Percentiles rank a stretch among this genome's conserved stretches.
These are phyloP conservation scores for Calonectria fujianensis DNA, from an alignment of 2,329 filamentous ascomycete species.

Conservation along the genomic window DNA sequence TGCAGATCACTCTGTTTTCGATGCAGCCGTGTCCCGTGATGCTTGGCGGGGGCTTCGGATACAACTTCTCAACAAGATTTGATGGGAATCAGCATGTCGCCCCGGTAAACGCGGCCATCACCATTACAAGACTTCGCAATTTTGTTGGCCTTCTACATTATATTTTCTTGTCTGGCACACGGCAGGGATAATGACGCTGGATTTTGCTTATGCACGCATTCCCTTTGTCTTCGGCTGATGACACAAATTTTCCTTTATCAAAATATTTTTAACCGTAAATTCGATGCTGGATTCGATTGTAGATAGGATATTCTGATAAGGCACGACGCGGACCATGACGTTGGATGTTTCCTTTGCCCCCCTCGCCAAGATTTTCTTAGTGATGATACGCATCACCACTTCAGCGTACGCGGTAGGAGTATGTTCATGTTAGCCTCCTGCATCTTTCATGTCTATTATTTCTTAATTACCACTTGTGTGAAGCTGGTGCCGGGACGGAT, in stretches of 20 bases:
- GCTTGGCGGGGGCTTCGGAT: background rate
- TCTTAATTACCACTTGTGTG: background rate
- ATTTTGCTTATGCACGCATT: background rate
- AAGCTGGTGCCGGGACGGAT: constrained; percentile 5
- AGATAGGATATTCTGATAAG: background rate
- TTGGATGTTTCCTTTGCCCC: background rate
- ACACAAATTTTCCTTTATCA: background rate
- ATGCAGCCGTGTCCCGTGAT: background rate
- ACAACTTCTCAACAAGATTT: background rate
- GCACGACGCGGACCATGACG: background rate
- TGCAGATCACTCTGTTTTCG: background rate
- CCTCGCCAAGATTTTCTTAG: background rate
- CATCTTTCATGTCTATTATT: background rate
- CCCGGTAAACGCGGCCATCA: background rate
- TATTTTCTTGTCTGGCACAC: background rate
- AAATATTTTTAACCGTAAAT: background rate
- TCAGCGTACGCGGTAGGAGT: background rate
- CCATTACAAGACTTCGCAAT: background rate
- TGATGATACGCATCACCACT: background rate
- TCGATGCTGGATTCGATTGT: background rate
- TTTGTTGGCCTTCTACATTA: background rate
- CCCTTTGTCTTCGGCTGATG: background rate
- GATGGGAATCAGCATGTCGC: background rate
- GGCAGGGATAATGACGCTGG: background rate
- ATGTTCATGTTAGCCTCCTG: constrained; percentile 10